Conservation (phyloP, 1,284 basidiomycete genomes). For the Ceratobasidium sp. region DNA sequence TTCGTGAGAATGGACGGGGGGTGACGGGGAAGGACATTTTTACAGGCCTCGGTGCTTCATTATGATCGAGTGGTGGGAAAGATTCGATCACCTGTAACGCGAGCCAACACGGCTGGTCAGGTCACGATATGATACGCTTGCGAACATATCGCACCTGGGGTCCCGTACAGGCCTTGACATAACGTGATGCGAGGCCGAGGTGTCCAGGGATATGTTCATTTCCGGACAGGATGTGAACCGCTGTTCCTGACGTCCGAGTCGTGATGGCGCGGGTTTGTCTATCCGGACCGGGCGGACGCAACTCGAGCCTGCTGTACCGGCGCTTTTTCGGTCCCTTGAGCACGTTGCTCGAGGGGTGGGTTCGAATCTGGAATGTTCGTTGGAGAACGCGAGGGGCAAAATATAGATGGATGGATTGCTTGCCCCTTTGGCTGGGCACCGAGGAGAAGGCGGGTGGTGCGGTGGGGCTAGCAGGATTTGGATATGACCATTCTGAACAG, state of each 20-base stretch:
- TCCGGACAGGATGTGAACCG: background rate
- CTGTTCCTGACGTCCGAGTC: background rate
- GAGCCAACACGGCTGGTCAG: conserved; percentile 5
- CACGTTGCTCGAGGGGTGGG: background rate
- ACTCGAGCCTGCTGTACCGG: background rate
- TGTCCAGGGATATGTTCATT: background rate
- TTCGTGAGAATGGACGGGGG: background rate
- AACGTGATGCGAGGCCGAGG: background rate
- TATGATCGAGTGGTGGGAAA: conserved; percentile 9
- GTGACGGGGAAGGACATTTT: background rate
- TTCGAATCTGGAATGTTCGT: background rate
- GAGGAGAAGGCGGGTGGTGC: background rate
- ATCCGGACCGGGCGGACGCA: background rate
- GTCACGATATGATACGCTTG: conserved; percentile 14
- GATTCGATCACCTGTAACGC: conserved; percentile 9
- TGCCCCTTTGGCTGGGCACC: background rate
- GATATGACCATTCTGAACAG: background rate
- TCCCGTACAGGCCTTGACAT: background rate
- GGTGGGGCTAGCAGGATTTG: background rate
- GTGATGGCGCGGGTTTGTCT: conserved; percentile 1
- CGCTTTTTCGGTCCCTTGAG: background rate
- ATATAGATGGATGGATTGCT: background rate
- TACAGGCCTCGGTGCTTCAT: background rate
- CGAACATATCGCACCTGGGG: conserved; percentile 2
- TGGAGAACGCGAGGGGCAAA: background rate